Conservation (phyloP, 2,329 filamentous ascomycete genomes). For the Microsporum ferrugineum region DNA sequence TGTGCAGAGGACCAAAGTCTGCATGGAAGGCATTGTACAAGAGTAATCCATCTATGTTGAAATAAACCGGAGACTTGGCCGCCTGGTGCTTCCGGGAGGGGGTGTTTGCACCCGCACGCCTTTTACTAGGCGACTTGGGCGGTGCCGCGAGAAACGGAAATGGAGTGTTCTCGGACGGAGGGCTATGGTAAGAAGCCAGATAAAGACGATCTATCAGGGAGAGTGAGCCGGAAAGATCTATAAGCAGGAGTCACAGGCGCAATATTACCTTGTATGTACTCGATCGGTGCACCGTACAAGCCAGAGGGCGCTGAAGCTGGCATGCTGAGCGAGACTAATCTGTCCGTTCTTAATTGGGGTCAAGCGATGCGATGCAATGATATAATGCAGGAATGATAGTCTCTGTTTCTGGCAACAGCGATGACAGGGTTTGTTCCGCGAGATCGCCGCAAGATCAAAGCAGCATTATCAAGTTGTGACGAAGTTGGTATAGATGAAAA, state of each 20-base stretch:
- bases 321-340: conserved; percentile 27
- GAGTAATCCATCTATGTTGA: conserved; percentile 82
- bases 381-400: not conserved
- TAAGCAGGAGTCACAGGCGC: not conserved
- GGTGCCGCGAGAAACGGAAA: conserved; percentile 64
- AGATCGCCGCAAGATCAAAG: conserved; percentile 6
- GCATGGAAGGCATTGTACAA: conserved; percentile 98
- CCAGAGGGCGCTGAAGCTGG: conserved; percentile 39
- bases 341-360: not conserved
- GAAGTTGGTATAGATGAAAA: not conserved
- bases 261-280: conserved; percentile 80
- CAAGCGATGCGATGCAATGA: not conserved
- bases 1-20: conserved; percentile 94
- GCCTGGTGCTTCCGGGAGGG: conserved; percentile 42
- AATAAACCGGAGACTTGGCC: conserved; percentile 60
- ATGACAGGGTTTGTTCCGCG: conserved; percentile 8
- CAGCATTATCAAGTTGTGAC: not conserved
- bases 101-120: conserved; percentile 47
- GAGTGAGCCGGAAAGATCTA: not conserved
- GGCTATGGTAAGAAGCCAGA: conserved; percentile 76
- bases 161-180: conserved; percentile 67
- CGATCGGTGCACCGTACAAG: conserved; percentile 78
- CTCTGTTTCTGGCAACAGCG: not conserved
- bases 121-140: conserved; percentile 61
- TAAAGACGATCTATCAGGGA: conserved; percentile 62